Conservation (phyloP, 345 rosid genomes). For the Murraya koenigii region DNA sequence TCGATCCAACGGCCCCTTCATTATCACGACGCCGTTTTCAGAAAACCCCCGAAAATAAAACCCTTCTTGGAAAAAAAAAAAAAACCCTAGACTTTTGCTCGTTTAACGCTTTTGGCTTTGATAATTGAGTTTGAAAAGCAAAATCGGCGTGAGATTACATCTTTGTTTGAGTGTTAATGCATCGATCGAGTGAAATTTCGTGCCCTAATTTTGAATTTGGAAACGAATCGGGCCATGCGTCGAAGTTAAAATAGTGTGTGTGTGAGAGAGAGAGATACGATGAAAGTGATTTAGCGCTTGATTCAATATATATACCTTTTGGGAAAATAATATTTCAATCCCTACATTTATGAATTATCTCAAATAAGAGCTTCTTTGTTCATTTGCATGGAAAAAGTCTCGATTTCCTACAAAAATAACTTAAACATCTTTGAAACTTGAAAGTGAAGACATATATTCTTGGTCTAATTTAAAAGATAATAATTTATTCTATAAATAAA, state of each 20-base stretch:
- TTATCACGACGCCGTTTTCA: conserved; percentile 34
- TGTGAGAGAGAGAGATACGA: too few relatives aligned
- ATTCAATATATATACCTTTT: not conserved
- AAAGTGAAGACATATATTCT: too few relatives aligned
- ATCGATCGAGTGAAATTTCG: conserved; percentile 13
- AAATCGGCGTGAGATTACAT: conserved; percentile 32
- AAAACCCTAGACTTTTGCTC: conserved; percentile 15
- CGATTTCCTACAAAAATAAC: too few relatives aligned
- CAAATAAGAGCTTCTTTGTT: not conserved
- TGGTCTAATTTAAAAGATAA: too few relatives aligned
- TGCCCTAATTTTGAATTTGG: conserved; percentile 15
- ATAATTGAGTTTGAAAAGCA: not conserved
- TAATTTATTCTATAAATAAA: too few relatives aligned
- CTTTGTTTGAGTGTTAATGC: conserved; percentile 10
- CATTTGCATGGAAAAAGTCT: too few relatives aligned
- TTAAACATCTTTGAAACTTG: too few relatives aligned
- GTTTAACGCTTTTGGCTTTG: not conserved
- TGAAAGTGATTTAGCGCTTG: not conserved
- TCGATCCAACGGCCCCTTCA: conserved; percentile 60
- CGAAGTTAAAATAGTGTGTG: not conserved
- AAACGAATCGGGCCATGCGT: conserved; percentile 8
- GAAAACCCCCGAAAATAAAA: conserved; percentile 25
- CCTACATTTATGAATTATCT: too few relatives aligned
- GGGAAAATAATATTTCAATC: not conserved
- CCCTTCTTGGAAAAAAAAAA: conserved; percentile 22